These are phyloP conservation scores for Colletotrichum musae DNA, from an alignment of 2,329 filamentous ascomycete genomes.

Conservation along the genomic window DNA sequence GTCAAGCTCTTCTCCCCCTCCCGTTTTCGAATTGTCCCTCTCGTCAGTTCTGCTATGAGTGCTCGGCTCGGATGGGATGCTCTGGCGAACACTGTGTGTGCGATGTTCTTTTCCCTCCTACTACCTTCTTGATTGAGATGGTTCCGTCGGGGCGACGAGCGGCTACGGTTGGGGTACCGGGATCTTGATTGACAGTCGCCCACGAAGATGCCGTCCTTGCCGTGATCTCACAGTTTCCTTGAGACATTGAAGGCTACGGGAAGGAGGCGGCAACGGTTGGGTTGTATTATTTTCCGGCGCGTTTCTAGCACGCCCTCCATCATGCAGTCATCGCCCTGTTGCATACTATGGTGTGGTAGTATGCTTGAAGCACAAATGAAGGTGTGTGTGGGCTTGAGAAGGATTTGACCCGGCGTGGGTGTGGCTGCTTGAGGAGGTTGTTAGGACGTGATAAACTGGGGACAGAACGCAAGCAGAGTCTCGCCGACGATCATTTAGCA, in stretches of 20 bases:
- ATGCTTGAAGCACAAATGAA: neutral
- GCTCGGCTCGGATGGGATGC: slow-evolving; percentile 26
- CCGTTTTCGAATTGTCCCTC: neutral
- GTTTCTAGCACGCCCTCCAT: slow-evolving; percentile 3
- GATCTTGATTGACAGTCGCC: slow-evolving; percentile 10
- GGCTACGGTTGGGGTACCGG: slow-evolving; percentile 1
- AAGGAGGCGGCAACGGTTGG: slow-evolving; percentile 2
- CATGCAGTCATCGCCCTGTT: slow-evolving; percentile 7
- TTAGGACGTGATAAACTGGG: slow-evolving; percentile 1
- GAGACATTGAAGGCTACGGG: slow-evolving; percentile 3
- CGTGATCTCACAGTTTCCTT: slow-evolving; percentile 21
- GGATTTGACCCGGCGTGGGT: slow-evolving; percentile 8
- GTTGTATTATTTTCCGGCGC: slow-evolving; percentile 19
- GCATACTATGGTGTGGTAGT: neutral
- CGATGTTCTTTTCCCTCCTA: slow-evolving; percentile 2
- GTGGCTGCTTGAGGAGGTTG: slow-evolving; percentile 6
- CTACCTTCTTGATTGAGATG: slow-evolving; percentile 40
- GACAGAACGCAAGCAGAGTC: slow-evolving; percentile 11
- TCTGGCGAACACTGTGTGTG: slow-evolving; percentile 6
- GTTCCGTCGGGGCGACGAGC: slow-evolving; percentile 3
- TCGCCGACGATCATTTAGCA: slow-evolving; percentile 18
- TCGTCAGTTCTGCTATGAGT: neutral
- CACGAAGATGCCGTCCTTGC: slow-evolving; percentile 32
- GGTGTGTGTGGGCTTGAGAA: slow-evolving; percentile 14
- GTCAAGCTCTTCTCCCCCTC: slow-evolving; percentile 3